Evolutionary conservation across 2,329 filamentous ascomycete species (phyloP).

Genomic region (Aspergillus caelatus): DNA sequence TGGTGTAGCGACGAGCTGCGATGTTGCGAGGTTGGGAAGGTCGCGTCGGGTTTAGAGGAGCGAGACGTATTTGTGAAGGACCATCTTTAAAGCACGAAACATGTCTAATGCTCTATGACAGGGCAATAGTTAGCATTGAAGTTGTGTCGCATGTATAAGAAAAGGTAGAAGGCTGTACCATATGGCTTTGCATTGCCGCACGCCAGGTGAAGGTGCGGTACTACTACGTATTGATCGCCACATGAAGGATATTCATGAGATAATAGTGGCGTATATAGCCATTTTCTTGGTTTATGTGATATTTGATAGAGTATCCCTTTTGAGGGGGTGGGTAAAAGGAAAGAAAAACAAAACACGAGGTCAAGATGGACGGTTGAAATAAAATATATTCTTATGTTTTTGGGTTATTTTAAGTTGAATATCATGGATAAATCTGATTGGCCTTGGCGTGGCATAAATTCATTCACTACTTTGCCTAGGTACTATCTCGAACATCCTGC

Average conservation of each 20-base stretch:
- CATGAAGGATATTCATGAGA: neutral
- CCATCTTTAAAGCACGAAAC: neutral
- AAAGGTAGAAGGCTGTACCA: neutral
- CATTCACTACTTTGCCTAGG: neutral
- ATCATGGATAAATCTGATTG: neutral
- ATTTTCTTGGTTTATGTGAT: neutral
- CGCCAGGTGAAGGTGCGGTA: neutral
- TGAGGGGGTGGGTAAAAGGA: too few relatives aligned
- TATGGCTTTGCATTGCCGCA: slow-evolving; percentile 7
- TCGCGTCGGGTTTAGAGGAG: neutral
- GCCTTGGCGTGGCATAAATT: neutral
- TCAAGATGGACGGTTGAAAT: neutral
- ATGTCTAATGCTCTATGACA: neutral
- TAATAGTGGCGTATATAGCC: neutral
- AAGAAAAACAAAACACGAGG: neutral
- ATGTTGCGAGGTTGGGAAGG: neutral
- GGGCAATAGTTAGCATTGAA: neutral
- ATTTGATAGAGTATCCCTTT: neutral
- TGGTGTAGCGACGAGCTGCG: neutral
- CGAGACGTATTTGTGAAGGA: neutral
- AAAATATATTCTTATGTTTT: neutral
- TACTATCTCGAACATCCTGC: neutral
- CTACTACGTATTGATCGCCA: neutral
- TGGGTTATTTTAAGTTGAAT: neutral
- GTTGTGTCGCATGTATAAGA: neutral